A percentile compares a stretch with the other conserved stretches of the same genome.
Conservation (phyloP, 371 early-diverging fungal genomes). For the Lichtheimia corymbifera region DNA sequence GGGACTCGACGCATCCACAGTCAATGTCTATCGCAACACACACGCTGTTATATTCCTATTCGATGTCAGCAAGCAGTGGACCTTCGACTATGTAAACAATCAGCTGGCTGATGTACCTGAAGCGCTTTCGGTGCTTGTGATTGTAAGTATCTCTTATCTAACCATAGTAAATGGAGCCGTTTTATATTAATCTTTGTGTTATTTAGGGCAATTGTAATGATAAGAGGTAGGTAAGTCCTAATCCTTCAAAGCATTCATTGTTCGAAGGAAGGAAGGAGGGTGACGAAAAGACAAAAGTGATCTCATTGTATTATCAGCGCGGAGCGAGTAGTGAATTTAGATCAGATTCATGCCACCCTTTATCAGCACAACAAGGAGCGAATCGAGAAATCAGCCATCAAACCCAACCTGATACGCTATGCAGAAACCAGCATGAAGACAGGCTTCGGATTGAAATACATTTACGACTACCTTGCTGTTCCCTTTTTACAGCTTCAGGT, state of each 20-base stretch:
- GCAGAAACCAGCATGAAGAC: constrained; percentile 62
- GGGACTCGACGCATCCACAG: constrained; percentile 65
- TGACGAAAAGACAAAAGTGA: not conserved
- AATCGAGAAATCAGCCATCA: constrained; percentile 42
- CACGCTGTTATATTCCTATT: constrained; percentile 62
- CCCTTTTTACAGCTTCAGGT: constrained; percentile 67
- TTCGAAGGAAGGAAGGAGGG: not conserved
- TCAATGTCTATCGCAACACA: constrained; percentile 66
- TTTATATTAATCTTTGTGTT: not conserved
- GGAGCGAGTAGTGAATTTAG: constrained; percentile 36
- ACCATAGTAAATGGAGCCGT: not conserved
- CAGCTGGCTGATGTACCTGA: constrained; percentile 56
- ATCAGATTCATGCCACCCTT: constrained; percentile 40
- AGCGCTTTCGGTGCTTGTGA: constrained; percentile 54
- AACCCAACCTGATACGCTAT: constrained; percentile 64
- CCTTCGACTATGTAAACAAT: constrained; percentile 60
- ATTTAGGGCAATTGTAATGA: constrained; percentile 52
- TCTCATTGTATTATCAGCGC: constrained; percentile 3
- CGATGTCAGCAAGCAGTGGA: constrained; percentile 67
- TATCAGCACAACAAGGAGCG: constrained; percentile 48
- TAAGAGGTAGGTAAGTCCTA: constrained; percentile 33
- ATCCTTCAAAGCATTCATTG: not conserved
- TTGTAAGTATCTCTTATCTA: constrained; percentile 38
- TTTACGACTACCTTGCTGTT: constrained; percentile 63
- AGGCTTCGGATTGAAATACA: constrained; percentile 63